Conservation (phyloP, 345 rosid species). For the Rhodomyrtus tomentosa region DNA sequence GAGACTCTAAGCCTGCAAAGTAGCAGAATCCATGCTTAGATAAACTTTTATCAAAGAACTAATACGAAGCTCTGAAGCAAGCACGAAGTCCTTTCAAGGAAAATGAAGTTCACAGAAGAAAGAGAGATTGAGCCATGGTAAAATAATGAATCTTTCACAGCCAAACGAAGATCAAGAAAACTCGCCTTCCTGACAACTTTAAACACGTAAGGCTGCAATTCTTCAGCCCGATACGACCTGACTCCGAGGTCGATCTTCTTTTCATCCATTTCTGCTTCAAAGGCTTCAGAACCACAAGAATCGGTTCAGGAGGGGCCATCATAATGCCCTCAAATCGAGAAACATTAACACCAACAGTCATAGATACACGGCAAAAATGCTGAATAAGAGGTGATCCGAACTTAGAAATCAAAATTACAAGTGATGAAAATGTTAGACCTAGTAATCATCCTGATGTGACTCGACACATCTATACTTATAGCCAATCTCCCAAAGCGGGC, state of each 20-base stretch:
- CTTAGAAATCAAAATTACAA: neutral
- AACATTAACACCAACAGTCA: slow-evolving; percentile 47
- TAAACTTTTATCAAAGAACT: neutral
- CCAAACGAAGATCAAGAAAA: neutral
- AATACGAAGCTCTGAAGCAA: neutral
- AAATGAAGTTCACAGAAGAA: neutral
- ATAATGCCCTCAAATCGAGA: slow-evolving; percentile 80
- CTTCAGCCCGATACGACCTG: slow-evolving; percentile 90
- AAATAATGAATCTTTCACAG: neutral
- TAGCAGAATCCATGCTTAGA: neutral
- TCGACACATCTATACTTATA: neutral
- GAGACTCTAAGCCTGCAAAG: slow-evolving; percentile 65
- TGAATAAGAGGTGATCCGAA: slow-evolving; percentile 12
- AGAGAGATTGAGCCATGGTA: neutral
- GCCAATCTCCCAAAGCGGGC: neutral
- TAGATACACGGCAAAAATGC: slow-evolving; percentile 50
- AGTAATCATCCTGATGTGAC: neutral
- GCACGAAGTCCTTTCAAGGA: neutral
- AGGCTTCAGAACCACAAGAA: slow-evolving; percentile 97
- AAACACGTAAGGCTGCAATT: slow-evolving; percentile 87
- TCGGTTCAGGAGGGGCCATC: slow-evolving; percentile 98
- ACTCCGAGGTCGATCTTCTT: slow-evolving; percentile 95
- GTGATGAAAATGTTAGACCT: neutral
- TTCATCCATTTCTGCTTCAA: slow-evolving; percentile 66
- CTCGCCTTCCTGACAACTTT: slow-evolving; percentile 85